phyloP scores from a whole-genome alignment of 139 green algal genomes.

The Chlorella sp. region DNA sequence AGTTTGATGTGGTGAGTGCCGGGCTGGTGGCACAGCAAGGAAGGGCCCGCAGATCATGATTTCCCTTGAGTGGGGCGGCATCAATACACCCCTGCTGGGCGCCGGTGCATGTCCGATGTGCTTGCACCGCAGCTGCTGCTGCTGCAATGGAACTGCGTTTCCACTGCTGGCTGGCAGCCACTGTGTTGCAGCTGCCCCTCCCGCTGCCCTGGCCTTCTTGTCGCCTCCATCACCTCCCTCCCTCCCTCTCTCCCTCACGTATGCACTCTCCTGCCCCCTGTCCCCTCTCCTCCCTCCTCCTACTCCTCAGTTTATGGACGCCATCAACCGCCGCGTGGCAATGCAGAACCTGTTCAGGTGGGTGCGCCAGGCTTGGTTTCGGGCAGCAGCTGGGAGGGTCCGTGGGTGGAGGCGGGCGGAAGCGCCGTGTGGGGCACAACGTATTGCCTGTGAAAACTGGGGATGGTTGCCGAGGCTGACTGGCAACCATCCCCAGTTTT shows the following conservation, averaged over 20 bases:
- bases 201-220: not conserved
- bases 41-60: too few species aligned
- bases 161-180: not conserved
- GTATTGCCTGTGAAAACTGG: too few species aligned
- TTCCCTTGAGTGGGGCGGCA: too few species aligned
- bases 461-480: too few species aligned
- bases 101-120: too few species aligned
- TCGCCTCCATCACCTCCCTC: not conserved
- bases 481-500: too few species aligned
- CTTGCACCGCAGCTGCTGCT: not conserved
- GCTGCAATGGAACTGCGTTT: not conserved
- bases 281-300: not conserved
- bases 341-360: constrained; percentile 74
- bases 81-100: too few species aligned
- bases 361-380: too few species aligned
- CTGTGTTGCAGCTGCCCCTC: not conserved
- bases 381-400: too few species aligned
- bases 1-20: constrained; percentile 26
- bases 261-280: not conserved
- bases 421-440: too few species aligned
- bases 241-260: not conserved
- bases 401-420: too few species aligned
- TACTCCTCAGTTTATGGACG: constrained; percentile 70
- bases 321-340: constrained; percentile 60
- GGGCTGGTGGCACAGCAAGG: too few species aligned